Percentiles rank a stretch among this genome's conserved stretches.
These are phyloP conservation scores for Crithidia fasciculata DNA, from an alignment of 208 protist genomes.

Conservation along the genomic window DNA sequence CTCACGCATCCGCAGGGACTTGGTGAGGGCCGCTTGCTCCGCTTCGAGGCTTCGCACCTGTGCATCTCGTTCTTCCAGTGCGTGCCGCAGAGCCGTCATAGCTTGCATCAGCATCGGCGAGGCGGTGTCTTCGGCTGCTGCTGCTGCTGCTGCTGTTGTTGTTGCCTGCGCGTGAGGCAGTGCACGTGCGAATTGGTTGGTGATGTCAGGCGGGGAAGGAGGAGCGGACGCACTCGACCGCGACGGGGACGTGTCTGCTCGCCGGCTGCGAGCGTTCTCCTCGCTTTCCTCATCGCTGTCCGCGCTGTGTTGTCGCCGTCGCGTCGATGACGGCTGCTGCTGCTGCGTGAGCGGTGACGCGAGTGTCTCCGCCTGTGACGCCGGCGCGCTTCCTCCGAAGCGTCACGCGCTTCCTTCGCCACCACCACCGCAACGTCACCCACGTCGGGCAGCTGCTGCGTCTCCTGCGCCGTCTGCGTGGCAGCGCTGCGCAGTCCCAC, in stretches of 20 bases:
- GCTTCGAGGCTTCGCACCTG: slow-evolving; percentile 7
- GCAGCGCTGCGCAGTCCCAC: slow-evolving; percentile 6
- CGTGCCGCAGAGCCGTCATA: slow-evolving; percentile 7
- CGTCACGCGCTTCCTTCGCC: background rate
- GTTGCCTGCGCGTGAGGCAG: background rate
- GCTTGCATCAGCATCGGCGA: slow-evolving; percentile 1
- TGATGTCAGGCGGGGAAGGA: slow-evolving; percentile 3
- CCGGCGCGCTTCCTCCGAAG: background rate
- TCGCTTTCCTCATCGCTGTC: background rate
- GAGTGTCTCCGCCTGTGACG: background rate
- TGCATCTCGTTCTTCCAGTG: slow-evolving; percentile 18
- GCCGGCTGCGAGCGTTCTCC: background rate
- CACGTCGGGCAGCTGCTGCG: background rate
- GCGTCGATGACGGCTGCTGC: background rate
- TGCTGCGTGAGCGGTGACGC: slow-evolving; percentile 2
- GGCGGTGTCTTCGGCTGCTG: background rate
- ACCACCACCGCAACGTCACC: background rate
- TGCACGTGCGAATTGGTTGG: background rate
- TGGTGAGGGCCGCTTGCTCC: slow-evolving; percentile 10
- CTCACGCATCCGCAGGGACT: slow-evolving; percentile 12
- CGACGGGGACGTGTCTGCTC: background rate
- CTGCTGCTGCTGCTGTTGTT: background rate
- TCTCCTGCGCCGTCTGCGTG: background rate
- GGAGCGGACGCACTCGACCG: slow-evolving; percentile 2
- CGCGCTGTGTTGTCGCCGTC: background rate